Base-by-base conservation (phyloP, 2,329 filamentous ascomycete species). In the Coleophoma crateriformis region DNA sequence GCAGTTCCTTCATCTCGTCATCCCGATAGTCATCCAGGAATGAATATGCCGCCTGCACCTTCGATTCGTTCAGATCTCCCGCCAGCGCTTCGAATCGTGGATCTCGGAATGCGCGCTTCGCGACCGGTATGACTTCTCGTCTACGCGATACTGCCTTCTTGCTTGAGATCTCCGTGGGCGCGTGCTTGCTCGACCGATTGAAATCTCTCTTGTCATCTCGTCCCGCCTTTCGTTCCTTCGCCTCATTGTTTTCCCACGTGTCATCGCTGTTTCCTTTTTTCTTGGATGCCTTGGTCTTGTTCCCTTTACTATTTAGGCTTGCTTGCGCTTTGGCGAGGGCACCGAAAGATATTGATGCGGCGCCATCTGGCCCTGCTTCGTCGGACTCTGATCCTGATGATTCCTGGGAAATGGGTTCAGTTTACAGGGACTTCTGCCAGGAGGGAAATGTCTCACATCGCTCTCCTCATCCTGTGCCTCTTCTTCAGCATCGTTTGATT, bases 11-110 rank as follows among this genome's bases (percentile, higher is more conserved):
- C 67, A 97, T 86, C 69, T 99, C 94, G n/a, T 79, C 77, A 19
- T 84, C 83, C 52, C 88, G 83, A 71, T 97, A 97, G 54, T 89
- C 85, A 59, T 91, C 82, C 46, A 99, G 72, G 71, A 99, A 99
- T 3, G 83, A 77, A 70, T 99, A 99, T 33, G 90, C 88, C 58
- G 82, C 84, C 52, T 78, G 79, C 33, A 84, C 68, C 55, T 78
- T 79, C 45, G 71, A 69, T 64, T 78, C 79, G 64, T 88, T 81
- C 19, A 74, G 66, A 14, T 67, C 69, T 20, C 81, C 75, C 37
- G 76, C 67, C 12, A 84, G 66, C 1, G 84, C 78, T 54, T 94
- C 89, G 71, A 99, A 99, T 46, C 94, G 86, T 15, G 94, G 94
- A 68, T 99, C 94, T 48, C 92, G 85, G 17, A 75, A 59, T 39